A percentile compares a stretch with the other conserved stretches of the same genome.
Conservation (phyloP, 176 grass and related monocot species). For the Carex pumila region DNA sequence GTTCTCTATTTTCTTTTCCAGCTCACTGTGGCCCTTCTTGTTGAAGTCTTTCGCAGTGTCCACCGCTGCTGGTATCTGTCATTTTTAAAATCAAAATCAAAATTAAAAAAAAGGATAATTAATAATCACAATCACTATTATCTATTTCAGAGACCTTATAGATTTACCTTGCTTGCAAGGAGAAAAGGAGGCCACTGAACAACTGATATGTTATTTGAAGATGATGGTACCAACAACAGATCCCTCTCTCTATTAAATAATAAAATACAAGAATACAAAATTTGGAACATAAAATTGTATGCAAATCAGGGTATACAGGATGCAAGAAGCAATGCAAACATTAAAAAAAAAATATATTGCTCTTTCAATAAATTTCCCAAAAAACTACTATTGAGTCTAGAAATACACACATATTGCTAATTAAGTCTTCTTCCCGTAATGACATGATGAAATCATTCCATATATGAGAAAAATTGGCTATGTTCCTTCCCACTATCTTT, state of each 20-base stretch:
- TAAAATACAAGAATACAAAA: not conserved
- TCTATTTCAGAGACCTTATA: not conserved
- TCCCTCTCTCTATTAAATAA: slow-evolving; percentile 58
- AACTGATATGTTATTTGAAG: slow-evolving; percentile 35
- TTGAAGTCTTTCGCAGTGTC: slow-evolving; percentile 70
- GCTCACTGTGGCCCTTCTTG: slow-evolving; percentile 54
- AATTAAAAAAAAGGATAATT: not conserved
- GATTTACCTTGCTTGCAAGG: slow-evolving; percentile 73
- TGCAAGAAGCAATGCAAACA: no score
- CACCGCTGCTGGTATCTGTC: slow-evolving; percentile 77
- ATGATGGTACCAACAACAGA: slow-evolving; percentile 78
- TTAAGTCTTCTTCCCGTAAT: slow-evolving; percentile 81
- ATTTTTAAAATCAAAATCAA: slow-evolving; percentile 16
- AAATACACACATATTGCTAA: slow-evolving; percentile 56
- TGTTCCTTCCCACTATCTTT: slow-evolving; percentile 8
- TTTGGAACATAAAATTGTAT: not conserved
- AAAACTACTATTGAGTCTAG: not conserved
- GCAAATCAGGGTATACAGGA: not conserved
- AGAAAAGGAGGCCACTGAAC: slow-evolving; percentile 93
- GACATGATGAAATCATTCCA: slow-evolving; percentile 88
- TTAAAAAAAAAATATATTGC: not conserved
- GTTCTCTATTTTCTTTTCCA: slow-evolving; percentile 50
- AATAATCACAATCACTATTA: not conserved
- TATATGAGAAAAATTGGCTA: slow-evolving; percentile 52
- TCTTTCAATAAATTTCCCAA: not conserved